Base-by-base conservation (phyloP, 257 asterid genomes). In the Petunia axillaris region DNA sequence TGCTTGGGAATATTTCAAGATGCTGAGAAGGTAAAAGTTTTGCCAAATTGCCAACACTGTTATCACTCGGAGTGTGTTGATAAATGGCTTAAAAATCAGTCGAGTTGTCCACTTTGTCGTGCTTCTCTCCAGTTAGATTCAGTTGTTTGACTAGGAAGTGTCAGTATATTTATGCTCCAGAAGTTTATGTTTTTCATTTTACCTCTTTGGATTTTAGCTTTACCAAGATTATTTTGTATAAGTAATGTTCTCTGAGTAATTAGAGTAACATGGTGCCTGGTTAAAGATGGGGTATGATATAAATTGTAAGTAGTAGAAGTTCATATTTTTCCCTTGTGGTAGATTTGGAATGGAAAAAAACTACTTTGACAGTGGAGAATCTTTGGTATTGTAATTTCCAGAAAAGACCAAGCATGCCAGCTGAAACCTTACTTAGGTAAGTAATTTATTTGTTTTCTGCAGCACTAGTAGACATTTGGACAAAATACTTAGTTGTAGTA, bases 61-160 rank as follows among this genome's bases (percentile, higher is more conserved):
- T 87, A 80, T 78, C 89, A 87, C 46, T 82, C 85, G n/a, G 88
- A 82, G 79, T 87, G 80, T 58, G 70, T 76, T 36, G 80, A 76
- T 58, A 76, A 60, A 36, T 76, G 80, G 80, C 70, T 78, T 1
- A 78, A 76, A 78, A 78, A 55, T 78, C 64, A 78, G 15, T 78
- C 81, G 13, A 78, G 36, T 64, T 78, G 81, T 46, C 81, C 81
- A 1, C 54, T 78, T 1, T 78, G 81, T 64, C 81, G 81, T 36
- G 58, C 75, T 38, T 78, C 81, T 4, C 64, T 78, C 54, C 81
- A 13, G 48, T 48, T 62, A 11, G 63, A 78, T 62, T 38, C 75
- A 14, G 4, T 64, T 16, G 54, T 78, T 4, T 78, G 53, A 78
- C 48, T 77, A 50, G 57, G 57, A 13, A 4, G 57, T 10, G 15